Base-by-base conservation (phyloP, 2,329 filamentous ascomycete genomes). In the Colletotrichum cereale region DNA sequence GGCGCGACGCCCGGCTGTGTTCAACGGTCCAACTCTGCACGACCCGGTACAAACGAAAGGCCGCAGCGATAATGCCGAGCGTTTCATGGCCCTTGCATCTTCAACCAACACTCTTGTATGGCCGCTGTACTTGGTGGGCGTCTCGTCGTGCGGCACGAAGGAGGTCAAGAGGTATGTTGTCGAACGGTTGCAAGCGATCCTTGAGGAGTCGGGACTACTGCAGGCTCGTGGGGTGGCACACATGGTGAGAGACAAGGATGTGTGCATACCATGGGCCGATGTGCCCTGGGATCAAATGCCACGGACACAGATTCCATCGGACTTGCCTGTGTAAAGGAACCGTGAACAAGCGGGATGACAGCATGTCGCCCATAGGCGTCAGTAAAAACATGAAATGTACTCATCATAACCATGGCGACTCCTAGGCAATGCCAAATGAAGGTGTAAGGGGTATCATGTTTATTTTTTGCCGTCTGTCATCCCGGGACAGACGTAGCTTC, bases 81-180 rank as follows among this genome's bases (percentile, higher is more conserved):
- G 85, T 31, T 85, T 86, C 75, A 83, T 87, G 82, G 83, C 84
- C 5, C 78, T 87, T 8, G 84, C 83, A 0, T 85, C 84, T 11
- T 82, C 84, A 1, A 85, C 84, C 31, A 85, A 86, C 73, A 83
- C 84, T 21, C 81, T 86, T 11, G 82, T 87, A 48, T 87, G 85
- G 85, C 86, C 86, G 5, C 79, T 87, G 4, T 87, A 86, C 66
- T 81, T 84, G 14, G 81, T 85, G 10, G 86, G 85, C 64, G 82
- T 85, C 76, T 86, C 84, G 26, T 84, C 84, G 0, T 82, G 81
- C 3, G 86, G 84, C 70, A 80, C 81, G 1, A 73, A 76, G 3
- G 78, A 82, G 58, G 82, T 82, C 74, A 83, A 82, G 58, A 76
- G 79, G 3, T 87, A 86, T 56, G 82, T 84, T 1, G 77, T 86